These are phyloP conservation scores for Wickerhamiella allomyrinae DNA, from an alignment of 805 yeast genomes.

Conservation along the genomic window DNA sequence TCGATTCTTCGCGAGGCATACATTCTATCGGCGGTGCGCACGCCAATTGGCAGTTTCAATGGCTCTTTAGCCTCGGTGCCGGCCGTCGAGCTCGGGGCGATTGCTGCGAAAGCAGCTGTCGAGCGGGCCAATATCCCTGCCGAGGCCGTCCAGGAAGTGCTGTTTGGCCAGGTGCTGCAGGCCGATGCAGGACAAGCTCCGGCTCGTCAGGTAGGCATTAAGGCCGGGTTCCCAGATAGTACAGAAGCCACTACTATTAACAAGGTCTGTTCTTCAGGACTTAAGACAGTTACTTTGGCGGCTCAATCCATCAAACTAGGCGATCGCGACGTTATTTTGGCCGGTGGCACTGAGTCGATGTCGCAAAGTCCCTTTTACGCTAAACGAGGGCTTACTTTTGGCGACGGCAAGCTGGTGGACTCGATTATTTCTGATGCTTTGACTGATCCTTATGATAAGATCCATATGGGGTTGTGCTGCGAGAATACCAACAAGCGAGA, in stretches of 20 bases:
- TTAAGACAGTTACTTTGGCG: conserved; percentile 76
- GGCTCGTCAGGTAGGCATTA: conserved; percentile 88
- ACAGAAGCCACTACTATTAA: conserved; percentile 81
- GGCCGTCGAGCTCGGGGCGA: conserved; percentile 71
- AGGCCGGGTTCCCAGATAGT: conserved; percentile 67
- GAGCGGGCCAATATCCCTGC: conserved; percentile 59
- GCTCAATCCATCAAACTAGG: conserved; percentile 79
- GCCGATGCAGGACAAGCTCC: conserved; percentile 94
- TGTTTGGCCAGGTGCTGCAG: conserved; percentile 80
- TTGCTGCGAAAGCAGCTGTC: conserved; percentile 76
- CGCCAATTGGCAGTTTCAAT: conserved; percentile 89
- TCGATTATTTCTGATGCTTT: conserved; percentile 66
- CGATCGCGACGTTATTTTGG: conserved; percentile 71
- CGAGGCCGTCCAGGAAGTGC: conserved; percentile 68
- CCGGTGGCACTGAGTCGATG: conserved; percentile 97
- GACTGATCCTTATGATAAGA: conserved; percentile 70
- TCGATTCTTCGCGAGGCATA: conserved; percentile 25
- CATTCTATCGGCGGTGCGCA: conserved; percentile 78
- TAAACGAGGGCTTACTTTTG: conserved; percentile 49
- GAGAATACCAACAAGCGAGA: conserved; percentile 84
- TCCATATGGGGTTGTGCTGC: conserved; percentile 89
- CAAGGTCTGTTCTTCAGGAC: conserved; percentile 92
- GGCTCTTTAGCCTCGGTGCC: conserved; percentile 59
- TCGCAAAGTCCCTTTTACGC: conserved; percentile 82
- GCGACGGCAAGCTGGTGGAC: conserved; percentile 43